phyloP scores from a whole-genome alignment of 1,284 basidiomycete genomes.

The Coniferiporia weirii region DNA sequence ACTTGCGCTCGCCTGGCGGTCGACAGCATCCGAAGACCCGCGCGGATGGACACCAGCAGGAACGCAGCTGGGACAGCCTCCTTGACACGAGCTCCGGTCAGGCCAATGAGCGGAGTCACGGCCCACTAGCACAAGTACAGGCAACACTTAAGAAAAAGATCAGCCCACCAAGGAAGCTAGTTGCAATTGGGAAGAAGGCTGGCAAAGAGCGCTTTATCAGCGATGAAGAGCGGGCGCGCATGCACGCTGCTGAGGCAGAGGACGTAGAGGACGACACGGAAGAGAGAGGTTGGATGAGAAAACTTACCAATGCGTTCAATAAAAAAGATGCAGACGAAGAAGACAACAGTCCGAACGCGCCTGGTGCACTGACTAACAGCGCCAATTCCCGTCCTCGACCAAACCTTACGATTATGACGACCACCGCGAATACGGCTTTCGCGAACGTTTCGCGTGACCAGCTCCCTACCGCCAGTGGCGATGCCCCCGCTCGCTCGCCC shows the following conservation, averaged over 20 bases:
- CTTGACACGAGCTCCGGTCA: slow-evolving; percentile 28
- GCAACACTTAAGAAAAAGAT: slow-evolving; percentile 27
- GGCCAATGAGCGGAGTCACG: slow-evolving; percentile 23
- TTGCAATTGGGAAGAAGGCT: slow-evolving; percentile 38
- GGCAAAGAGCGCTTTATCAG: slow-evolving; percentile 27
- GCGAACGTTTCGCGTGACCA: slow-evolving; percentile 22
- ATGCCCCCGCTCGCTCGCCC: slow-evolving; percentile 10
- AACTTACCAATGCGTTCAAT: slow-evolving; percentile 9
- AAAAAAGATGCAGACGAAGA: slow-evolving; percentile 4
- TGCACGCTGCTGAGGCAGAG: slow-evolving; percentile 12
- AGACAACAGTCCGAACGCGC: neutral
- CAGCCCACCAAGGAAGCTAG: slow-evolving; percentile 35
- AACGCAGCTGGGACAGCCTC: slow-evolving; percentile 47
- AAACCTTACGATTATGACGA: slow-evolving; percentile 16
- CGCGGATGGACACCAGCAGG: slow-evolving; percentile 19
- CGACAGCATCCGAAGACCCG: slow-evolving; percentile 7
- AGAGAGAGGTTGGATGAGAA: slow-evolving; percentile 28
- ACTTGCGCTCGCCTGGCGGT: slow-evolving; percentile 33
- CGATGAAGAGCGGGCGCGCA: slow-evolving; percentile 25
- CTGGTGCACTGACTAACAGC: neutral
- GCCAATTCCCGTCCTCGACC: slow-evolving; percentile 1
- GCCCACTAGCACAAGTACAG: neutral
- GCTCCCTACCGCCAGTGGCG: slow-evolving; percentile 32
- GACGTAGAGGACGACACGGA: slow-evolving; percentile 20
- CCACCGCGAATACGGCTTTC: slow-evolving; percentile 19